A percentile compares a stretch with the other conserved stretches of the same genome.
These are phyloP conservation scores for Globisporangium orthogonon DNA, from an alignment of 352 stramenopile genomes.

Conservation along the genomic window DNA sequence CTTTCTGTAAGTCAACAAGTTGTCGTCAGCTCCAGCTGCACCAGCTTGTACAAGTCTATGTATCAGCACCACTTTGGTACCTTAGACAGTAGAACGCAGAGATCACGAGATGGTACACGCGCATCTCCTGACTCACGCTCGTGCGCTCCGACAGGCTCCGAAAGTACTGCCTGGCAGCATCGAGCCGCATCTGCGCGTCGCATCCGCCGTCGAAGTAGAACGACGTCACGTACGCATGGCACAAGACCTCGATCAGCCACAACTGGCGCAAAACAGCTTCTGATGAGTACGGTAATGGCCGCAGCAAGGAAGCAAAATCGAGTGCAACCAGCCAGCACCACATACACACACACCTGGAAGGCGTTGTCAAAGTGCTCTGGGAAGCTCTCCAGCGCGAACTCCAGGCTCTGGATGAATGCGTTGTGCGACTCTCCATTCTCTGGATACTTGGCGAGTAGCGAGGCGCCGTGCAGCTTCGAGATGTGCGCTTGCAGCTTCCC, in stretches of 20 bases:
- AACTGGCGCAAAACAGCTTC: conserved; percentile 19
- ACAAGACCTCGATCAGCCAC: conserved; percentile 62
- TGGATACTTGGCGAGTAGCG: conserved; percentile 22
- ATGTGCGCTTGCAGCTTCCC: conserved; percentile 43
- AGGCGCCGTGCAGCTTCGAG: conserved; percentile 42
- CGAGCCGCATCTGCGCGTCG: conserved; percentile 30
- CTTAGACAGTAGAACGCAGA: conserved; percentile 46
- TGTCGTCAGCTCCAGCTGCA: neutral
- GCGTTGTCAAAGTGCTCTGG: conserved; percentile 33
- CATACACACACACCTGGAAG: conserved; percentile 35
- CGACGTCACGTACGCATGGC: conserved; percentile 43
- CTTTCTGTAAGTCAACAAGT: conserved; percentile 14
- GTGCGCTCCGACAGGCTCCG: conserved; percentile 18
- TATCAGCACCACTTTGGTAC: conserved; percentile 14
- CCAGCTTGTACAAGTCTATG: too few species aligned
- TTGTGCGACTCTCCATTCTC: conserved; percentile 12
- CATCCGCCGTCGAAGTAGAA: conserved; percentile 16
- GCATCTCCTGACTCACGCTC: conserved; percentile 25
- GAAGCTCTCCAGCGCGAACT: conserved; percentile 38
- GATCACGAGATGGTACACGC: conserved; percentile 52
- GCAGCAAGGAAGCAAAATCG: neutral
- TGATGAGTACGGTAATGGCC: neutral
- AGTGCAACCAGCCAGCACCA: neutral
- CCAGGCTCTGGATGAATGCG: conserved; percentile 38
- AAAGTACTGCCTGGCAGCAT: conserved; percentile 43